Evolutionary conservation across 805 yeast genomes (phyloP).

Genomic region (Scheffersomyces coipomensis): DNA sequence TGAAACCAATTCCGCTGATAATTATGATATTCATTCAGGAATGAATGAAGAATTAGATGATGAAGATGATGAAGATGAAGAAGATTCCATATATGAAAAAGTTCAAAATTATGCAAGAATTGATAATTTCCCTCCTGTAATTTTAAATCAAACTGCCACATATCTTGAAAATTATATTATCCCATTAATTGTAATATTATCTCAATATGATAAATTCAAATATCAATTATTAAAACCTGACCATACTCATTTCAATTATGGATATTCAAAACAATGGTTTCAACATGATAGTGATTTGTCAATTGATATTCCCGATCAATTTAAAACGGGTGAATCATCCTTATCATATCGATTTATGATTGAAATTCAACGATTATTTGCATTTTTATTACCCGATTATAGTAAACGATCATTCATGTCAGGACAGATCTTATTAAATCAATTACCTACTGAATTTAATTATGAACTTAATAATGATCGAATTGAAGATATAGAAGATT

Average conservation of each 20-base stretch:
- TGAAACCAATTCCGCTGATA: not conserved
- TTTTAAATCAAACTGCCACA: conserved; percentile 12
- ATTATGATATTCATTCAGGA: not conserved
- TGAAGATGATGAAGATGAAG: conserved; percentile 1
- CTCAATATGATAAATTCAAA: conserved; percentile 21
- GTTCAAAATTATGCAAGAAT: not conserved
- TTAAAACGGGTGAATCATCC: not conserved
- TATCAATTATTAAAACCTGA: conserved; percentile 9
- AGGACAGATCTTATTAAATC: conserved; percentile 14
- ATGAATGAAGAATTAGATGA: not conserved
- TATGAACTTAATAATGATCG: conserved; percentile 9
- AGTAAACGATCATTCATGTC: conserved; percentile 21
- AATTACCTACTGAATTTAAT: conserved; percentile 17
- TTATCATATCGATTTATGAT: conserved; percentile 10
- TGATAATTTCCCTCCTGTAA: conserved; percentile 13
- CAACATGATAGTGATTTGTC: conserved; percentile 6
- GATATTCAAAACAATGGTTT: conserved; percentile 17
- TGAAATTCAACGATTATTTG: conserved; percentile 23
- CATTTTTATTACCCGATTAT: conserved; percentile 12
- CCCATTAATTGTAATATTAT: conserved; percentile 26
- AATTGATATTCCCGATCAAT: conserved; percentile 6
- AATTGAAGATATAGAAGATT: conserved; percentile 19
- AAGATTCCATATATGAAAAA: conserved; percentile 1
- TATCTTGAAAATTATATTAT: conserved; percentile 24
- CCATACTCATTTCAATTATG: conserved; percentile 10